A percentile compares a stretch with the other conserved stretches of the same genome.
phyloP scores from a whole-genome alignment of 23 red algal species.

The Gracilaria caudata region DNA sequence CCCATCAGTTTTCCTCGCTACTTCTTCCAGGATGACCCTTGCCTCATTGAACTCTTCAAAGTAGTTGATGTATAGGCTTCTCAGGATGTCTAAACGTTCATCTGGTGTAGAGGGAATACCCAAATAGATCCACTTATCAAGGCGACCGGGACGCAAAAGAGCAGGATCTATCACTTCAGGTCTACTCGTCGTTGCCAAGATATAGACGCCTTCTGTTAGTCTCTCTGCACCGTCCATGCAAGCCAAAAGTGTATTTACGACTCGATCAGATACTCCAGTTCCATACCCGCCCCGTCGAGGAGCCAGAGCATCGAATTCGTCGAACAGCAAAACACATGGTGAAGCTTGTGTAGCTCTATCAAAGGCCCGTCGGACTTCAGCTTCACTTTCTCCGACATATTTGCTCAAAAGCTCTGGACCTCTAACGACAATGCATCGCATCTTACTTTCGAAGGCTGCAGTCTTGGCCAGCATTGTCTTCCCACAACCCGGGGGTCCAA shows the following conservation, averaged over 20 bases:
- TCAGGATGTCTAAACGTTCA: constrained; percentile 78
- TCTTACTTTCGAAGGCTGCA: constrained; percentile 81
- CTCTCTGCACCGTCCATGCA: constrained; percentile 90
- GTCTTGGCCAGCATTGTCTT: constrained; percentile 90
- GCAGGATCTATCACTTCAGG: constrained; percentile 93
- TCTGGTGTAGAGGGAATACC: constrained; percentile 67
- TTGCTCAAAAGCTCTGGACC: constrained; percentile 85
- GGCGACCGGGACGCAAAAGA: constrained; percentile 84
- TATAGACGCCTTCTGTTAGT: constrained; percentile 64
- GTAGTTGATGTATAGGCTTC: constrained; percentile 26
- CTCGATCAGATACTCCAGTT: constrained; percentile 79
- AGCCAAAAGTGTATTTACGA: constrained; percentile 82
- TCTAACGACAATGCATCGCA: constrained; percentile 77
- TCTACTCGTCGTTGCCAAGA: constrained; percentile 87
- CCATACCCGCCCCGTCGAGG: constrained; percentile 63
- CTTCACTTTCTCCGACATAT: constrained; percentile 87
- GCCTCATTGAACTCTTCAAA: constrained; percentile 37
- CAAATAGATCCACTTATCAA: constrained; percentile 91
- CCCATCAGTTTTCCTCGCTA: constrained; percentile 75
- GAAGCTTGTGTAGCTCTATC: constrained; percentile 67
- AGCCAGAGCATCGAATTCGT: constrained; percentile 93
- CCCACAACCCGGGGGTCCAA: constrained; percentile 90
- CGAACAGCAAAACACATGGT: constrained; percentile 90
- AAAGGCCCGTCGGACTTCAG: constrained; percentile 83
- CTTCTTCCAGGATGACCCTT: constrained; percentile 37